phyloP scores from a whole-genome alignment of 2,329 filamentous ascomycete genomes.

The Monosporascus sp. region DNA sequence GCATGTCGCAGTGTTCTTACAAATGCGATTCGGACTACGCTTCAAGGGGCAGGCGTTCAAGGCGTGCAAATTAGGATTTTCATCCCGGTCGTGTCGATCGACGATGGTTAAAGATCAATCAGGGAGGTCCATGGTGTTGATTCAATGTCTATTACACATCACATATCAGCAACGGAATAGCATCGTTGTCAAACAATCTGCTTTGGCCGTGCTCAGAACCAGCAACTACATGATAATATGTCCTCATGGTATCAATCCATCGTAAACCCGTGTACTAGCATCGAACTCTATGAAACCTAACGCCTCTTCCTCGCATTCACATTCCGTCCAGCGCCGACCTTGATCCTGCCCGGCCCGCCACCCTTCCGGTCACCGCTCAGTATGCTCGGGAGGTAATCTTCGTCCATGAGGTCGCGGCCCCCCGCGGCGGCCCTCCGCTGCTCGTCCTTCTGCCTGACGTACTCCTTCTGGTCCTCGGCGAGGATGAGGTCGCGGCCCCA shows the following conservation, averaged over 20 bases:
- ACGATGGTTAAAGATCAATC: too few relatives aligned
- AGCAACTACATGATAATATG: too few relatives aligned
- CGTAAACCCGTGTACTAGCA: too few relatives aligned
- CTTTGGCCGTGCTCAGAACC: too few relatives aligned
- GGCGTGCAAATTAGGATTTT: not conserved
- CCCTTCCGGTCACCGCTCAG: conserved; percentile 69
- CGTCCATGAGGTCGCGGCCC: conserved; percentile 74
- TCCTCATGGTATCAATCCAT: conserved; percentile 11
- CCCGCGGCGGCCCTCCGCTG: conserved; percentile 64
- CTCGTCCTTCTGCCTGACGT: conserved; percentile 56
- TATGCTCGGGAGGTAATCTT: conserved; percentile 84
- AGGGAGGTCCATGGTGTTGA: too few relatives aligned
- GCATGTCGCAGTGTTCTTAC: not conserved
- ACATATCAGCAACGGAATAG: too few relatives aligned
- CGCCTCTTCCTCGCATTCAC: conserved; percentile 72
- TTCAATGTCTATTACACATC: too few relatives aligned
- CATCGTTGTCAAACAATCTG: too few relatives aligned
- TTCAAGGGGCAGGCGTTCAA: not conserved
- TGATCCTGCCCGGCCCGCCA: conserved; percentile 60
- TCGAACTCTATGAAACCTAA: not conserved
- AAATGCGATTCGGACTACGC: not conserved
- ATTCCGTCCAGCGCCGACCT: conserved; percentile 78
- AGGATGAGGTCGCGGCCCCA: conserved; percentile 84
- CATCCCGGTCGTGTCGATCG: not conserved
- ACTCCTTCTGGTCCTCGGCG: conserved; percentile 96